These are phyloP conservation scores for Penicillium manginii DNA, from an alignment of 495 filamentous ascomycete species.

Conservation along the genomic window DNA sequence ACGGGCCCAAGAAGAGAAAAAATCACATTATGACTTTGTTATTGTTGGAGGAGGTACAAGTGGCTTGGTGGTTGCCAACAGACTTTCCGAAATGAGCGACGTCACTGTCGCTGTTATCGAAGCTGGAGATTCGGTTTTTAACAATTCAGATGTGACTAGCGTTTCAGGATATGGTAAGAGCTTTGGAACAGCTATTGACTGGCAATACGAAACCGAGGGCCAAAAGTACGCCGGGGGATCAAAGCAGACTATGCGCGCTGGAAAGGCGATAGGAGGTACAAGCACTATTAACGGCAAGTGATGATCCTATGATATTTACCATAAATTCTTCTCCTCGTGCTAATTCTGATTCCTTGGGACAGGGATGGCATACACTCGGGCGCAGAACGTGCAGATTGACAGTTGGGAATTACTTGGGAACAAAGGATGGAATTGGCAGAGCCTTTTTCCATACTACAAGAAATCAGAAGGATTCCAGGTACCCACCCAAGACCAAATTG, in stretches of 20 bases:
- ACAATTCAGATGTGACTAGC: constrained; percentile 31
- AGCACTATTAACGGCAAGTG: constrained; percentile 59
- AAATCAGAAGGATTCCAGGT: constrained; percentile 23
- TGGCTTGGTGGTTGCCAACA: constrained; percentile 38
- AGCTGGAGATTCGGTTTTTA: constrained; percentile 43
- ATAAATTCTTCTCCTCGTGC: no score
- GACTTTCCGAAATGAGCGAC: constrained; percentile 49
- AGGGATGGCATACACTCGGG: constrained; percentile 30
- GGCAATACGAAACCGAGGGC: constrained; percentile 15
- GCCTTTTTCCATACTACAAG: constrained; percentile 47
- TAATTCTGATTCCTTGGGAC: no score
- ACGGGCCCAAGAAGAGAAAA: no score
- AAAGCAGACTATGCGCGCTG: constrained; percentile 20
- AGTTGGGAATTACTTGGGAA: constrained; percentile 55
- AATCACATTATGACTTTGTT: constrained; percentile 30
- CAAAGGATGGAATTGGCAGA: constrained; percentile 56
- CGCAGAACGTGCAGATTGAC: constrained; percentile 50
- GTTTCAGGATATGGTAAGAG: constrained; percentile 31
- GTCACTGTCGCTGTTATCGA: constrained; percentile 58
- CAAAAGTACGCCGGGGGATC: constrained; percentile 22
- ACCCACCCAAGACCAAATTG: constrained; percentile 20
- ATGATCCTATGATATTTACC: constrained; percentile 19
- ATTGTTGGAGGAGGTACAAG: constrained; percentile 41
- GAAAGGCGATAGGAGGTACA: constrained; percentile 53
- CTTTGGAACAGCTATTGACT: constrained; percentile 33